A percentile compares a stretch with the other conserved stretches of the same genome.
phyloP scores from a whole-genome alignment of 192 early-diverging fungal genomes.

The Ambispora gerdemannii region DNA sequence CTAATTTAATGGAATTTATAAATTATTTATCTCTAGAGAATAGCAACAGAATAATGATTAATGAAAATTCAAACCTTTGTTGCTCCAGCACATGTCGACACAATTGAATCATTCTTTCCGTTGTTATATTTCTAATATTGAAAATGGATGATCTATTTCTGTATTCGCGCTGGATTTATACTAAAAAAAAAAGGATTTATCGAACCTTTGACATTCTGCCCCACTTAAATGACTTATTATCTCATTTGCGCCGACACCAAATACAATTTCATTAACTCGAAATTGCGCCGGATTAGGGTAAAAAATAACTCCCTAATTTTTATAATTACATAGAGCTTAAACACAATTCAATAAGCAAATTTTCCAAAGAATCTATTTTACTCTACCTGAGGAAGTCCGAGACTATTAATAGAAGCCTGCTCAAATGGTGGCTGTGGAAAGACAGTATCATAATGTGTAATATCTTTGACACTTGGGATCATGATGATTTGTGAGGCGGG shows the following conservation, averaged over 20 bases:
- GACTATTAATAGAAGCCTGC: too few species aligned
- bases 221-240: conserved; percentile 65
- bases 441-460: conserved; percentile 65
- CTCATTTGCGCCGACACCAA: conserved; percentile 79
- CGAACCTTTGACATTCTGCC: conserved; percentile 58
- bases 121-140: too few species aligned
- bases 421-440: conserved; percentile 76
- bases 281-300: conserved; percentile 83
- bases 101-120: too few species aligned
- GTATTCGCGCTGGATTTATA: not conserved
- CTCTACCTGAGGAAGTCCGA: conserved; percentile 32
- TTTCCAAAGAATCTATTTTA: too few species aligned
- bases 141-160: too few species aligned
- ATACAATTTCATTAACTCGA: conserved; percentile 74
- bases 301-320: conserved; percentile 34
- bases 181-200: not conserved
- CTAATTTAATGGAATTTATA: too few species aligned
- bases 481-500: conserved; percentile 55
- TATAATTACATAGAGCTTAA: not conserved
- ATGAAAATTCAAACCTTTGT: not conserved
- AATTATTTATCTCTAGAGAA: too few species aligned
- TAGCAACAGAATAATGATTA: not conserved
- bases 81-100: not conserved
- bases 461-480: conserved; percentile 75
- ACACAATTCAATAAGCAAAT: not conserved